Evolutionary conservation across 331 rosid genomes (phyloP), one percentile per base, ranked within the genome.

Genomic region (Saraca asoca): DNA sequence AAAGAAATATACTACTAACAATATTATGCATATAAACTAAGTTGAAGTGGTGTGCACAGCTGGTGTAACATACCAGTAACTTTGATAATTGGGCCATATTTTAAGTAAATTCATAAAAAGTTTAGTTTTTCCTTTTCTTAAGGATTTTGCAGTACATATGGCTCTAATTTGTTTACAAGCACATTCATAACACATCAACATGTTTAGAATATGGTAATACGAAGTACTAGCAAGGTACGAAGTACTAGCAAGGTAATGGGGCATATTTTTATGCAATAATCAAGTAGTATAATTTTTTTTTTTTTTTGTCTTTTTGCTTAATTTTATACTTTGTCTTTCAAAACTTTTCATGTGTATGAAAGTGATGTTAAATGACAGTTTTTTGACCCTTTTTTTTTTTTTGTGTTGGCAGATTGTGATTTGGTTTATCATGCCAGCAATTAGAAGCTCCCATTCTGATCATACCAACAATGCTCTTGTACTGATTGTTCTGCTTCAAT

Each of bases 401-500:
- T n/a, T n/a, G n/a, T n/a, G 16, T 51, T 67, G 75, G 67, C 94
- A 93, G 98, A 87, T 89, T 44, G 80, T 93, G 80, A 85, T 89
- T 79, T 87, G 98, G 98, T 89, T 3, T 24, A 24, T 24, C 3
- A 24, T 24, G 31, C 31, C 31, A 1, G 31, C 31, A 24, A 24
- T 24, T 24, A 24, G 31, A 24, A 24, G 31, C 31, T 24, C 92
- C 41, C 88, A 80, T 70, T 75, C 81, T 48, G 96, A 86, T 64
- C 94, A 88, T 57, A 82, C 96, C 62, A 86, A 85, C 76, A 81
- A 89, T 70, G 78, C 91, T 65, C 86, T 93, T 52, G 96, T 87
- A 15, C 74, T 89, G 70, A 84, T 93, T 55, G 91, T 89, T 55
- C 86, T 93, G 58, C 81, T 93, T 45, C 98, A 93, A 58, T 93